A percentile compares a stretch with the other conserved stretches of the same genome.
These are phyloP conservation scores for Bruguiera sexangula DNA, from an alignment of 345 rosid species.

Conservation along the genomic window DNA sequence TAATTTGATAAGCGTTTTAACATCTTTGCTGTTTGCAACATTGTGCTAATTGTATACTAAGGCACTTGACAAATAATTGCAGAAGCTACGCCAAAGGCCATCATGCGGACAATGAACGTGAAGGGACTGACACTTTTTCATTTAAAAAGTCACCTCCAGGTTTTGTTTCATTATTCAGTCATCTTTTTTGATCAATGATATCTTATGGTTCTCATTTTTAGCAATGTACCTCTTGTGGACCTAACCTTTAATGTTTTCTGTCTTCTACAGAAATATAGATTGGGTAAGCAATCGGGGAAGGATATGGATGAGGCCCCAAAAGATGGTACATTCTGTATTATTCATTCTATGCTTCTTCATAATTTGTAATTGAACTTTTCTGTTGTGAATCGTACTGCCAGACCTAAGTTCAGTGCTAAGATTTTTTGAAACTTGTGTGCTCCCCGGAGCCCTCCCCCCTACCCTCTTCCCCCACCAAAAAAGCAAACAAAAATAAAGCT, in stretches of 20 bases:
- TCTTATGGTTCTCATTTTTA: not conserved
- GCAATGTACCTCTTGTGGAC: not conserved
- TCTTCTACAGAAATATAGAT: constrained; percentile 66
- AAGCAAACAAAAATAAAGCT: not conserved
- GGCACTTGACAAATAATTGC: constrained; percentile 13
- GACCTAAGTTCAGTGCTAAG: not conserved
- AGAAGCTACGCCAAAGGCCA: constrained; percentile 97
- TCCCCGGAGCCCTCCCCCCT: no score
- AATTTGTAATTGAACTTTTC: not conserved
- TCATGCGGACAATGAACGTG: constrained; percentile 90
- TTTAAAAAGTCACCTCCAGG: constrained; percentile 94
- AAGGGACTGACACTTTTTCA: constrained; percentile 89
- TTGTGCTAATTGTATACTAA: constrained; percentile 4
- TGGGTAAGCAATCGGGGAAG: constrained; percentile 83
- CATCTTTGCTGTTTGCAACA: constrained; percentile 2
- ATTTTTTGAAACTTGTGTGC: not conserved
- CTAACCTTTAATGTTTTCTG: constrained; percentile 1
- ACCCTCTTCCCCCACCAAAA: no score
- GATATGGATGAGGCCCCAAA: constrained; percentile 56
- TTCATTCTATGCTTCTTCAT: not conserved
- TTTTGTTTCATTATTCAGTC: constrained; percentile 19
- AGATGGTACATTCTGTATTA: constrained; percentile 39
- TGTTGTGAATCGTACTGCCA: not conserved
- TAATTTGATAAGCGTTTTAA: not conserved
- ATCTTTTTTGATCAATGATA: not conserved